Base-by-base conservation (phyloP, 225 moss, liverwort and hornwort species). In the Physcomitrium patens region DNA sequence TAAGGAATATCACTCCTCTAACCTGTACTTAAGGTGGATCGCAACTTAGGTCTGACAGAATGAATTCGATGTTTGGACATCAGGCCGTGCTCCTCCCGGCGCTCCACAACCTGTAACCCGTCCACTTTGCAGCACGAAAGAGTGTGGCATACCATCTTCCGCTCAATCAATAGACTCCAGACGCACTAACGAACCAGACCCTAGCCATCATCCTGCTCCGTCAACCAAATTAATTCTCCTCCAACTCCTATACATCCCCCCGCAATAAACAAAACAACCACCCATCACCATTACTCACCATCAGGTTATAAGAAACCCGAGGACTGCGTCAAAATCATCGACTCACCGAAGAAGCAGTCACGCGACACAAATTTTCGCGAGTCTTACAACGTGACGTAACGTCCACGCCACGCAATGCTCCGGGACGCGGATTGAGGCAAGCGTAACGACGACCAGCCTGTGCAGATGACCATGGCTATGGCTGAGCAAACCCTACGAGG, bases 11-110 rank as follows among this genome's bases (percentile, higher is more conserved):
- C 20, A 47, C 69, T 58, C 16, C 31, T 14, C 75, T 60, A 24
- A 82, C 82, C 78, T 75, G 74, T 66, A 17, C 41, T 61, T 76
- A 51, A 69, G 50, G 65, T 50, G 18, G 65, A 60, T 67, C 72
- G 49, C 63, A 72, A 64, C 44, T 65, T 66, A 57, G 57, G 62
- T 68, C 56, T 19, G 43, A 48, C 42, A 15, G 15, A 68, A 50
- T 43, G 61, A 0, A 64, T 60, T 65, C 47, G 66, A 9, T 16
- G 22, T 63, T 55, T 28, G 12, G 41, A 47, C 47, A 74, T 28
- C 13, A 52, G 59, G 18, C 14, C 17, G 47, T n/a, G 7, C 24
- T 75, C 56, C 31, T 47, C 24, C 17, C 26, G 10, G 52, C 57
- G 68, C 50, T 60, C 78, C 70, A 66, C 60, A 12, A 73, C 77